A percentile compares a stretch with the other conserved stretches of the same genome.
Conservation (phyloP, 768 basidiomycete genomes). For the Termitomyces bulborhizus region DNA sequence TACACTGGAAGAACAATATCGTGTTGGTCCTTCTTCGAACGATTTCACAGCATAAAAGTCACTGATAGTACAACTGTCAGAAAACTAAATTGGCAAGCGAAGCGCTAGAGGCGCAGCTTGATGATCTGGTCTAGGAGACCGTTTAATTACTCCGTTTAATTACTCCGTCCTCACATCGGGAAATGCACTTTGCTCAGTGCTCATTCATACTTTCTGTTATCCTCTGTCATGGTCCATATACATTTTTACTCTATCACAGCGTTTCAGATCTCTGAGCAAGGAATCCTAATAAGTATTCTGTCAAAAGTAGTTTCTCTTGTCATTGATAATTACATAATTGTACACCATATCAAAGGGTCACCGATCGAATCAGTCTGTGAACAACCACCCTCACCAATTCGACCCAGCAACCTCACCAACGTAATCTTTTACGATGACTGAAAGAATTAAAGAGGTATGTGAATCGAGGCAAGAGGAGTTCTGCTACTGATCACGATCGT, state of each 20-base stretch:
- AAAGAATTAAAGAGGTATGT: constrained; percentile 47
- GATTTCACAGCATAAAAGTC: background rate
- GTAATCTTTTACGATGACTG: constrained; percentile 30
- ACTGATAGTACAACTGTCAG: constrained; percentile 16
- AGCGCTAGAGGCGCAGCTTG: constrained; percentile 20
- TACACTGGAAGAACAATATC: constrained; percentile 11
- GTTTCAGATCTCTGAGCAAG: too few relatives aligned
- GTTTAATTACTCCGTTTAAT: background rate
- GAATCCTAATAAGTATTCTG: background rate
- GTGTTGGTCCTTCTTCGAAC: constrained; percentile 8
- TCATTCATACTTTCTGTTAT: background rate
- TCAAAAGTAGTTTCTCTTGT: too few relatives aligned
- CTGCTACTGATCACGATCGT: constrained; percentile 22
- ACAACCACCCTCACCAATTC: constrained; percentile 21
- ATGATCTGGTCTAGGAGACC: constrained; percentile 5
- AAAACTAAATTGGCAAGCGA: constrained; percentile 8
- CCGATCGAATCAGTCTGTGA: constrained; percentile 29
- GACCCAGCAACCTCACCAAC: constrained; percentile 1
- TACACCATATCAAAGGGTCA: constrained; percentile 7
- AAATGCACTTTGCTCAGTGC: background rate
- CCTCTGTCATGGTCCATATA: background rate
- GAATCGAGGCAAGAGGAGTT: background rate
- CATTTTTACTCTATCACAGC: background rate
- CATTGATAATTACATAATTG: constrained; percentile 13
- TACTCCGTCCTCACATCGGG: background rate